phyloP scores from a whole-genome alignment of 441 rosid genomes.

The Cnidoscolus chayamansa region DNA sequence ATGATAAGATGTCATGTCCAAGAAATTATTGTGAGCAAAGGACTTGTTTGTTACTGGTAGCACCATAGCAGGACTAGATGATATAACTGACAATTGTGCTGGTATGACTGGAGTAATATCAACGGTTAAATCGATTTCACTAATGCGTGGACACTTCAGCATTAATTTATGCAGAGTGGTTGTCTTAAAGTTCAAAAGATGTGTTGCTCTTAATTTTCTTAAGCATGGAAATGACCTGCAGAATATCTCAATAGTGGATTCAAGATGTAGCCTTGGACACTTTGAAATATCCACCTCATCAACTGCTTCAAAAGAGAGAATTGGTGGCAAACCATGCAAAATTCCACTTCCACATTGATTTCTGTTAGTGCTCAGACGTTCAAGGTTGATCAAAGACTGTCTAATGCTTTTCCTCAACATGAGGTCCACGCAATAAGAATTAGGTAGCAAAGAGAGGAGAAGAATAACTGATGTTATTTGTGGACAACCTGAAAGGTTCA shows the following conservation, averaged over 20 bases:
- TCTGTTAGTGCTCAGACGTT: conserved; percentile 22
- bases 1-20: conserved; percentile 27
- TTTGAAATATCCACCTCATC: conserved; percentile 67
- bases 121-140: conserved; percentile 67
- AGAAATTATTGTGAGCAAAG: conserved; percentile 23
- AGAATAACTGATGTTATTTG: conserved; percentile 52
- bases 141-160: conserved; percentile 39
- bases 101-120: conserved; percentile 53
- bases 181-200: conserved; percentile 56
- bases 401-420: conserved; percentile 31
- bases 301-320: conserved; percentile 47
- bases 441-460: conserved; percentile 51
- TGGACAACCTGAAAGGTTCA: conserved; percentile 66
- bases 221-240: conserved; percentile 64
- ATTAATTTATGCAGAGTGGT: conserved; percentile 40
- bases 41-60: conserved; percentile 30
- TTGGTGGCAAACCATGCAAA: conserved; percentile 31
- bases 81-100: conserved; percentile 40
- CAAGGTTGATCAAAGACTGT: conserved; percentile 32
- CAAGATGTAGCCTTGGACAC: conserved; percentile 56
- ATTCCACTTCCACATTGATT: conserved; percentile 29
- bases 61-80: conserved; percentile 34
- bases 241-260: conserved; percentile 49
- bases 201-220: conserved; percentile 65
- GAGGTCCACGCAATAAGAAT: conserved; percentile 28